Evolutionary conservation across 2,329 filamentous ascomycete species (phyloP), one percentile per base, ranked within the genome.

Genomic region (Coniella lustricola): DNA sequence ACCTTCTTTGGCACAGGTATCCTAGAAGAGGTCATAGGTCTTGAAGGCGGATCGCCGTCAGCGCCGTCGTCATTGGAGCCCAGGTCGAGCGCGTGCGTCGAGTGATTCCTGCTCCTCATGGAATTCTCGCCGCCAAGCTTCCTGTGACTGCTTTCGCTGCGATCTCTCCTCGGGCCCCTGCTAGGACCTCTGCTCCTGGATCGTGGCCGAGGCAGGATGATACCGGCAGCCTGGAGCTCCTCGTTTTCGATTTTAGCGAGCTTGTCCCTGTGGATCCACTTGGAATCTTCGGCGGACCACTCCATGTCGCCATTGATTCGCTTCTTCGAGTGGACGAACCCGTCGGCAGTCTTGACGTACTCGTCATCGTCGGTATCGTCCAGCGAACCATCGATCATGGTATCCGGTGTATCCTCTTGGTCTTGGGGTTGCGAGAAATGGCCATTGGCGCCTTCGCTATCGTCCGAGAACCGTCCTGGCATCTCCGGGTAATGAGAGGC

Each of bases 211-310:
- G 81, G 73, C 52, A 84, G 61, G 44, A 77, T 71, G 57, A 90
- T 82, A 25, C 87, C 87, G 7, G 86, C 86, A 51, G 85, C 86
- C 63, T 89, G 84, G 54, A 93, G 74, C 66, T 93, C 87, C 60
- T 83, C 77, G 57, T 73, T 91, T 67, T 93, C 87, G 57, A 91
- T 93, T 61, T 79, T 80, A 47, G 85, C 87, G 53, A 93, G 69
- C 67, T 91, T 91, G 67, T 93, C 87, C 49, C 87, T 74, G 61
- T 93, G 87, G 58, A 93, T 91, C 87, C 87, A 93, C 64, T 87
- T 84, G 29, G 82, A 85, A 52, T 80, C 74, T 52, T 85, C 82
- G 31, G 72, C 67, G 31, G 73, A 68, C 18, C 56, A 50, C 31
- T 55, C 47, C 34, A 63, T 59, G 20, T 67, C 62, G 39, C 60